Base-by-base conservation (phyloP, 352 stramenopile species). In the Phytophthora sp. region DNA sequence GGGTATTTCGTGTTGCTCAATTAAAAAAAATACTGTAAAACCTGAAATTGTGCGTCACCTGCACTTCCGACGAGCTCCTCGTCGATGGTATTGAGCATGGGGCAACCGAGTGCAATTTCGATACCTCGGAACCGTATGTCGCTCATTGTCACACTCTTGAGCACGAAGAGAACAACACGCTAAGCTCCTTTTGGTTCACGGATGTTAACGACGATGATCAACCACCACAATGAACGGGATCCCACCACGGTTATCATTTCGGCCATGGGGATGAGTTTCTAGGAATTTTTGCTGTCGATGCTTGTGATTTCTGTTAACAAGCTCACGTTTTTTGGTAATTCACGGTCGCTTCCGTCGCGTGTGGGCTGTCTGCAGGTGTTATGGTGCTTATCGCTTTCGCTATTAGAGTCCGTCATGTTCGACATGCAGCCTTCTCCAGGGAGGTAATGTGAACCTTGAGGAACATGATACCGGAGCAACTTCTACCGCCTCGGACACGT, bases 31-130 rank as follows among this genome's bases (percentile, higher is more conserved):
- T n/a, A n/a, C n/a, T n/a, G n/a, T n/a, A n/a, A n/a, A n/a, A n/a
- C n/a, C n/a, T n/a, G n/a, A n/a, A n/a, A n/a, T n/a, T n/a, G n/a
- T 93, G 90, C 62, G 82, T 93, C 2, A 82, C 84, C 1, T 93
- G 82, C 44, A 90, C 83, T 16, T 82, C 82, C 0, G 82, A 91
- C 18, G 79, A 90, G 62, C 91, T 89, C 47, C 56, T 93, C 4
- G 39, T 86, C 13, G 74, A 83, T 38, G 74, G 69, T n/a, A 77
- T 72, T 23, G 85, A 69, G 7, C 82, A 80, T 49, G 71, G 69
- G 1, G 53, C 84, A 3, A 63, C 68, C 4, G 82, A 89, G 30
- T 93, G 85, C 70, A 77, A 77, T 51, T 93, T 93, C 47, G 78
- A 91, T 57, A 90, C 82, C 9, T 78, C 66, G 1, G 77, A 89